These are phyloP conservation scores for Cicer pinnatifidum DNA, from an alignment of 306 rosid species.

Conservation along the genomic window DNA sequence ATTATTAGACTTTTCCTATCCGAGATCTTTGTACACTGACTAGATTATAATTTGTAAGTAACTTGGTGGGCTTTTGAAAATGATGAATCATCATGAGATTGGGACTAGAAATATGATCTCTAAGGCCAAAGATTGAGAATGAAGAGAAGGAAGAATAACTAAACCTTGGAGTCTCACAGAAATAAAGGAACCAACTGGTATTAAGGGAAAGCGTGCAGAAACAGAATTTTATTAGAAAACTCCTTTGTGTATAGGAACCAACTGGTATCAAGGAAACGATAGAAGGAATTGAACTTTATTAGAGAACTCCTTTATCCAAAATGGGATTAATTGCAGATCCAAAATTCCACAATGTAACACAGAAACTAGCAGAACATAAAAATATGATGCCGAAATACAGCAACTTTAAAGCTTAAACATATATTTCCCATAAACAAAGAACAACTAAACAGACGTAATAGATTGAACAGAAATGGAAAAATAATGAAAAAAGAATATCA, in stretches of 20 bases:
- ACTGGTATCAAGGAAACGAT: not conserved
- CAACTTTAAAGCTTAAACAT: conserved; percentile 36
- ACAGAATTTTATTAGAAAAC: not conserved
- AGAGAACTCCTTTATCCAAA: not conserved
- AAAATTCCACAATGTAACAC: conserved; percentile 24
- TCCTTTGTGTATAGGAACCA: not conserved
- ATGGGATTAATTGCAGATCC: conserved; percentile 27
- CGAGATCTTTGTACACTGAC: not conserved
- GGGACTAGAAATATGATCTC: conserved; percentile 15
- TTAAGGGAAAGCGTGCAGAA: not conserved
- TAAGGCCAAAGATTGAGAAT: conserved; percentile 19
- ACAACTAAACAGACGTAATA: conserved; percentile 37
- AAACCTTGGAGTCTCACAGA: conserved; percentile 12
- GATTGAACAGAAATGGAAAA: conserved; percentile 34
- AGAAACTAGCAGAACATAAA: conserved; percentile 24
- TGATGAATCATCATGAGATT: conserved; percentile 11
- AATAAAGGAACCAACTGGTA: not conserved
- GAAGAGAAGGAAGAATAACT: not conserved
- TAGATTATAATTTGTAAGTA: not conserved
- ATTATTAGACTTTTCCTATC: conserved; percentile 10
- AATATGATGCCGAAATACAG: conserved; percentile 29
- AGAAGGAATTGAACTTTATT: not conserved
- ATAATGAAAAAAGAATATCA: conserved; percentile 36
- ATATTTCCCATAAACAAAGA: conserved; percentile 38
- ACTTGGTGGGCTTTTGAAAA: conserved; percentile 6